phyloP scores from a whole-genome alignment of 176 grass and related monocot species.

The Cocos nucifera region DNA sequence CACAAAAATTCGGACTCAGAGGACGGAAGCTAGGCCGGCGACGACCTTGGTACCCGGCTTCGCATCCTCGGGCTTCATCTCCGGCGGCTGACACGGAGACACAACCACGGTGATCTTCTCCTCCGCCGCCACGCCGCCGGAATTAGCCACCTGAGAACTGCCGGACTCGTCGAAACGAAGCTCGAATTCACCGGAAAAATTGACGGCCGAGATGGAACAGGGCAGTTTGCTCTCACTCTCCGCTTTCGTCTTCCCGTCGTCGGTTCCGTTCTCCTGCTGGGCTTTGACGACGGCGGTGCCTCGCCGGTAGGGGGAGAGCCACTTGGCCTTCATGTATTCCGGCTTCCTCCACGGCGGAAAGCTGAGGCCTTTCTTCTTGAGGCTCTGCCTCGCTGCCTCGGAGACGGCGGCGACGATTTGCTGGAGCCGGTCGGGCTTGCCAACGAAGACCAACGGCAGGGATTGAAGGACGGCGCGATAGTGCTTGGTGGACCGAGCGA shows the following conservation, averaged over 20 bases:
- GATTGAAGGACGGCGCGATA: slow-evolving; percentile 70
- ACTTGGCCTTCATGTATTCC: slow-evolving; percentile 43
- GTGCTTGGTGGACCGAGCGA: slow-evolving; percentile 66
- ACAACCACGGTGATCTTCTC: slow-evolving; percentile 53
- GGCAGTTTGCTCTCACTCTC: slow-evolving; percentile 6
- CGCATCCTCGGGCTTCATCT: slow-evolving; percentile 17
- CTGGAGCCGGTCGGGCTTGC: slow-evolving; percentile 45
- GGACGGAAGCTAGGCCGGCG: slow-evolving; percentile 62
- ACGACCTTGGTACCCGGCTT: slow-evolving; percentile 29
- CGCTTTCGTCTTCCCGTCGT: background rate
- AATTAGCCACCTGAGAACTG: background rate
- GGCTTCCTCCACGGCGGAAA: slow-evolving; percentile 44
- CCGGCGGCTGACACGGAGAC: slow-evolving; percentile 30
- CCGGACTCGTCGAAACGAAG: slow-evolving; percentile 11
- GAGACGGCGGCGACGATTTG: slow-evolving; percentile 59
- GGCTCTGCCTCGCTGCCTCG: slow-evolving; percentile 63
- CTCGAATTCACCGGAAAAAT: slow-evolving; percentile 43
- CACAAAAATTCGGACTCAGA: slow-evolving; percentile 26
- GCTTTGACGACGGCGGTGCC: background rate
- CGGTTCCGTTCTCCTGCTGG: background rate
- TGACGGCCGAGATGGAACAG: slow-evolving; percentile 27
- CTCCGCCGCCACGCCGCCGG: background rate
- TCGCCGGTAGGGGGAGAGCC: slow-evolving; percentile 22
- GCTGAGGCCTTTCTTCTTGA: slow-evolving; percentile 84
- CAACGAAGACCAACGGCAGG: slow-evolving; percentile 68